Evolutionary conservation across 192 early-diverging fungal species (phyloP).

Genomic region (Martensiomyces pterosporus): DNA sequence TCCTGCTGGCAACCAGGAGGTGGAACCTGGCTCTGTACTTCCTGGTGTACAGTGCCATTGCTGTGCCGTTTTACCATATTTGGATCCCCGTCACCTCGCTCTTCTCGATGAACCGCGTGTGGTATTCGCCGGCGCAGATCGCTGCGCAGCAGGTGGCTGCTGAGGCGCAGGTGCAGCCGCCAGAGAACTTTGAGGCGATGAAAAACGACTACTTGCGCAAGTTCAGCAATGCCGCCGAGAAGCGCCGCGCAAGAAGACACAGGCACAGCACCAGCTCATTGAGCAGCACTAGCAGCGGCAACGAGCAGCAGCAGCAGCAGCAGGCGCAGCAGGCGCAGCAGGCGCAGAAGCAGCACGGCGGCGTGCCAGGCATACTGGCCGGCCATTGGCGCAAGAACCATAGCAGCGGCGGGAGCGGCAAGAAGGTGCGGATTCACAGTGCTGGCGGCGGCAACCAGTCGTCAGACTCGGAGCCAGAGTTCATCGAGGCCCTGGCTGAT

Average conservation of each 20-base stretch:
- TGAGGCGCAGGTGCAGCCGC: conserved; percentile 23
- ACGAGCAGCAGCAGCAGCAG: too few species aligned
- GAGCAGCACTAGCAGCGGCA: conserved; percentile 10
- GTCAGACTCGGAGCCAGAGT: conserved; percentile 36
- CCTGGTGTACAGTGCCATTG: conserved; percentile 40
- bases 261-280: conserved; percentile 13
- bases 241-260: not conserved
- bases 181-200: conserved; percentile 38
- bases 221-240: conserved; percentile 12
- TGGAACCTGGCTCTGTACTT: conserved; percentile 34
- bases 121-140: conserved; percentile 35
- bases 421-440: too few species aligned
- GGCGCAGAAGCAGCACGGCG: not conserved
- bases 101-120: conserved; percentile 49
- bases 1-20: conserved; percentile 19
- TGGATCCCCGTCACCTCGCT: conserved; percentile 47
- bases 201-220: conserved; percentile 35
- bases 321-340: too few species aligned
- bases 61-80: conserved; percentile 40
- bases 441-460: conserved; percentile 6
- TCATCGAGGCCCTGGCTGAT: conserved; percentile 10
- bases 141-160: conserved; percentile 20
- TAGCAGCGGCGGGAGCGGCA: too few species aligned
- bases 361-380: too few species aligned
- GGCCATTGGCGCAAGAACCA: too few species aligned